Conservation (phyloP, 306 rosid species). For the Datisca glomerata region DNA sequence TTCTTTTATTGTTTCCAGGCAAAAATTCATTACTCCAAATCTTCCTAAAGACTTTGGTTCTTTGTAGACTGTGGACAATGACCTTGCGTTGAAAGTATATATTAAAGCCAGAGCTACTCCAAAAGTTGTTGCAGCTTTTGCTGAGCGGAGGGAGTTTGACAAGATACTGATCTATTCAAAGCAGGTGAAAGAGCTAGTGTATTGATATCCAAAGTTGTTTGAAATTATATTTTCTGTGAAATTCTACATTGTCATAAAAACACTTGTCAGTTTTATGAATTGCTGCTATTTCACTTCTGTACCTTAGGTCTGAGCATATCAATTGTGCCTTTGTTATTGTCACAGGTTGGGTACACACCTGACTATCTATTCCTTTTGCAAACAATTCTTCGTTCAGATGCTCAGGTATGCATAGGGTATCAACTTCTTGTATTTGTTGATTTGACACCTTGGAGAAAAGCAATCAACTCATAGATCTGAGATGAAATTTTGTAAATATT, state of each 20-base stretch:
- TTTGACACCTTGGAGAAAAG: too few relatives aligned
- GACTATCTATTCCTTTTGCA: conserved; percentile 96
- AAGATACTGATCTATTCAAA: conserved; percentile 93
- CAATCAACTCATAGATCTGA: too few relatives aligned
- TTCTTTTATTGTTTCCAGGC: neutral
- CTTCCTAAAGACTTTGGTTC: too few relatives aligned
- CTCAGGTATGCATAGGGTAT: conserved; percentile 67
- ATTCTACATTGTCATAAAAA: too few relatives aligned
- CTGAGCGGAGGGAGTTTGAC: conserved; percentile 98
- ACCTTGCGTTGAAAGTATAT: conserved; percentile 86
- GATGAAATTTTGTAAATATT: too few relatives aligned
- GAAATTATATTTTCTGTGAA: neutral
- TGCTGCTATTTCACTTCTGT: too few relatives aligned
- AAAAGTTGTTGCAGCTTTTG: conserved; percentile 98
- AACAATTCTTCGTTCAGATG: conserved; percentile 92
- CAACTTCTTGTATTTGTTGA: too few relatives aligned
- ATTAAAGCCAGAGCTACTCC: conserved; percentile 99
- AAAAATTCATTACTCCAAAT: too few relatives aligned
- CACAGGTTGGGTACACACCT: conserved; percentile 91
- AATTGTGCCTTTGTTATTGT: conserved; percentile 11
- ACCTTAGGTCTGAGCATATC: neutral
- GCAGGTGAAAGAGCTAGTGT: conserved; percentile 47
- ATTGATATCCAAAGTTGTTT: neutral
- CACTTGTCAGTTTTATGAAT: too few relatives aligned
- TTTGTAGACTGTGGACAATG: conserved; percentile 84